Evolutionary conservation across 2,329 filamentous ascomycete species (phyloP), one percentile per base, ranked within the genome.

Genomic region (Calonectria pauciramosa): DNA sequence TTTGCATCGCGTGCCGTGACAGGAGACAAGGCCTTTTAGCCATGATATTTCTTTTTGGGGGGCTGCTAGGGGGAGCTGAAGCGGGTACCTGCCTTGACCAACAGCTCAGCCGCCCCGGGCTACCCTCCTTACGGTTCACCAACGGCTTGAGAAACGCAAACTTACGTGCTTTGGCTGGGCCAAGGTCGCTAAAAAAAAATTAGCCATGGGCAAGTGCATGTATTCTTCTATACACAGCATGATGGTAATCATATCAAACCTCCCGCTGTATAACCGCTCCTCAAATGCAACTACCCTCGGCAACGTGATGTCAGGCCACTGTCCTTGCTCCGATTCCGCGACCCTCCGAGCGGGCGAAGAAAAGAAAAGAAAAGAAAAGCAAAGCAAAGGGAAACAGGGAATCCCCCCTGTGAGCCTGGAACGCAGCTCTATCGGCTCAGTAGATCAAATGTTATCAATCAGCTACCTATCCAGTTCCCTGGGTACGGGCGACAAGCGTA

Each of bases 31-130:
- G n/a, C 56, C 56, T 13, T 41, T 41, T 23, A 23, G 34, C 56
- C 56, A 28, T 63, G 9, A 36, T 59, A 23, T 63, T 56, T 52
- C 47, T 38, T n/a, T 49, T 59, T 65, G 30, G 41, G 30, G 41
- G 41, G 38, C 26, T 68, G 66, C 49, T 54, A 47, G 28, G 51
- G 26, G 23, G 36, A 69, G 67, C 67, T 69, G 44, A 30, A 34
- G 56, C 54, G 68, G 68, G 68, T 63, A 70, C 68, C 68, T 64
- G 59, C 68, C 44, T 65, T 63, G 47, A 34, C 54, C 67, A 44
- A 63, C 54, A 63, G 68, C 56, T 70, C 34, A 49, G 56, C 34
- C 41, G 32, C 44, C 32, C 11, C 34, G 56, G 56, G 23, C 56
- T 63, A 49, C 60, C 60, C 60, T 64, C 60, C 26, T 13, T 65